Percentiles rank a stretch among this genome's conserved stretches.
phyloP scores from a whole-genome alignment of 768 basidiomycete species.

The Lactarius tabidus region DNA sequence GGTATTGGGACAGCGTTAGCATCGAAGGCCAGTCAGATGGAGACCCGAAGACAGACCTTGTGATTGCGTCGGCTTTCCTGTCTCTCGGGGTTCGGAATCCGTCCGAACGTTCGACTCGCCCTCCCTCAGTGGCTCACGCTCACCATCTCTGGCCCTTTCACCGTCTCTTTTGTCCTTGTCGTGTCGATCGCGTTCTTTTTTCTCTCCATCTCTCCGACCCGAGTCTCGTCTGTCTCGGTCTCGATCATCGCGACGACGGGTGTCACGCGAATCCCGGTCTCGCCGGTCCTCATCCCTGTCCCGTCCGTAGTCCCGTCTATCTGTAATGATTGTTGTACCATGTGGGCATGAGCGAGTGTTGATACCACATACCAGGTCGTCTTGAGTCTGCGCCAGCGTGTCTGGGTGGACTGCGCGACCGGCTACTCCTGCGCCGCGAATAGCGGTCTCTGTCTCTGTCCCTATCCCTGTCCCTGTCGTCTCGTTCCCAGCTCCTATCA shows the following conservation, averaged over 20 bases:
- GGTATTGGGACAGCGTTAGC: background rate
- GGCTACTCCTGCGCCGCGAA: conserved; percentile 25
- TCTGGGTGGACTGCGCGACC: conserved; percentile 28
- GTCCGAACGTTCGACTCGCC: conserved; percentile 36
- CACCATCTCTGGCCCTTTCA: conserved; percentile 40
- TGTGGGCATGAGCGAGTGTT: background rate
- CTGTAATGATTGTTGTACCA: conserved; percentile 1
- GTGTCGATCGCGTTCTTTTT: conserved; percentile 26
- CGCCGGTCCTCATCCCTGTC: conserved; percentile 24
- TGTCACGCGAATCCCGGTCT: conserved; percentile 21
- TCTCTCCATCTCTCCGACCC: conserved; percentile 18
- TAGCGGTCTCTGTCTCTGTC: conserved; percentile 25
- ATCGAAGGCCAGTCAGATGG: background rate
- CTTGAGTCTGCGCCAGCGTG: conserved; percentile 21
- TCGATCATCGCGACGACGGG: conserved; percentile 25
- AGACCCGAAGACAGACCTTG: conserved; percentile 6
- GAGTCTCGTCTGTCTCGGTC: conserved; percentile 28
- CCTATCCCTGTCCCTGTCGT: conserved; percentile 27
- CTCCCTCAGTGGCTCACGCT: conserved; percentile 40
- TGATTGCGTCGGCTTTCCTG: conserved; percentile 20
- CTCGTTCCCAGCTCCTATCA: conserved; percentile 32
- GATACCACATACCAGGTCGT: conserved; percentile 18
- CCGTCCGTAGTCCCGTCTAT: conserved; percentile 22
- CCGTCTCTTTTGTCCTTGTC: conserved; percentile 33
- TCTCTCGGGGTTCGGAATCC: conserved; percentile 18